These are phyloP conservation scores for Coemansia sp. DNA, from an alignment of 192 early-diverging fungal genomes.

Conservation along the genomic window DNA sequence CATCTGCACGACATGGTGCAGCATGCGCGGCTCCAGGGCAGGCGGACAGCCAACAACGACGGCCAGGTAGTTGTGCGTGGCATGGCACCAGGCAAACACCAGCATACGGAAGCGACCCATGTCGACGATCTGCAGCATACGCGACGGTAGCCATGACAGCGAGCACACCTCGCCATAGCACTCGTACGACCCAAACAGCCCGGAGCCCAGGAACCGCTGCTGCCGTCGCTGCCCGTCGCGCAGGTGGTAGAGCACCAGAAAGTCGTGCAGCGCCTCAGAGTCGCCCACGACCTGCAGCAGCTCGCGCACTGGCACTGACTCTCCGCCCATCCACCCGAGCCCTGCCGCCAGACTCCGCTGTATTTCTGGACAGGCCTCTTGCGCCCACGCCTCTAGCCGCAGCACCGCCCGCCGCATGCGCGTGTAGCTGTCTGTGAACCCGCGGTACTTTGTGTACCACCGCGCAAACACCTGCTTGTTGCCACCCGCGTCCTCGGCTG, in stretches of 20 bases:
- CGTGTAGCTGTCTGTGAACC: constrained; percentile 41
- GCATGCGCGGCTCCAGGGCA: background rate
- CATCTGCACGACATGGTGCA: constrained; percentile 45
- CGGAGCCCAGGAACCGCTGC: constrained; percentile 13
- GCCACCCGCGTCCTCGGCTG: background rate
- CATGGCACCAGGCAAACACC: constrained; percentile 40
- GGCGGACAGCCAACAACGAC: constrained; percentile 28
- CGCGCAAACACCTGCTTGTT: constrained; percentile 20
- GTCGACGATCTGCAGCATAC: constrained; percentile 39
- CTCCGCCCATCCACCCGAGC: constrained; percentile 33
- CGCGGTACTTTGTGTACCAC: constrained; percentile 26
- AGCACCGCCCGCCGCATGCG: constrained; percentile 26
- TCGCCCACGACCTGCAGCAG: constrained; percentile 34
- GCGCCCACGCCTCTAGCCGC: constrained; percentile 29
- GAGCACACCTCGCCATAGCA: constrained; percentile 45
- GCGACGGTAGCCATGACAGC: constrained; percentile 37
- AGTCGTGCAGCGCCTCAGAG: constrained; percentile 39
- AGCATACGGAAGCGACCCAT: constrained; percentile 27
- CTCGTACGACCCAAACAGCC: constrained; percentile 42
- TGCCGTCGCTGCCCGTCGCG: constrained; percentile 43
- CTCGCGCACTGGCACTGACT: constrained; percentile 33
- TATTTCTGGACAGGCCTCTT: constrained; percentile 6
- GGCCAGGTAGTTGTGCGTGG: constrained; percentile 37
- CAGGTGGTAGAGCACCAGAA: constrained; percentile 43
- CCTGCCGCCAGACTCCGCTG: constrained; percentile 36